Conservation (phyloP, 805 yeast genomes). For the Jamesozyma lodderae region DNA sequence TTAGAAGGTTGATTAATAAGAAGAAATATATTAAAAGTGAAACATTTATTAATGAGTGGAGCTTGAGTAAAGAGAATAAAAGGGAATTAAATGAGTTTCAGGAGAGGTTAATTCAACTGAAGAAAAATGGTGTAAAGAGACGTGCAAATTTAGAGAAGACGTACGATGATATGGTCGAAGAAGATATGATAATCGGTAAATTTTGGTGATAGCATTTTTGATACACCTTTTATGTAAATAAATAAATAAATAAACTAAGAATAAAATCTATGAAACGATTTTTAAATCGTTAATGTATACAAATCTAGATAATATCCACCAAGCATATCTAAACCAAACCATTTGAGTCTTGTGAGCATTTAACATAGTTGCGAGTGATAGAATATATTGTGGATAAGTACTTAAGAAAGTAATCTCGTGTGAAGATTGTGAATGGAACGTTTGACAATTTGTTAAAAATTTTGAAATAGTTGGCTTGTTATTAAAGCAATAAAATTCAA, state of each 20-base stretch:
- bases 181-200: conserved; percentile 26
- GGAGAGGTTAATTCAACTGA: conserved; percentile 2
- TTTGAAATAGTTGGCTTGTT: too few species aligned
- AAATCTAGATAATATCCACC: conserved; percentile 73
- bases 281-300: conserved; percentile 62
- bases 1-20: conserved; percentile 13
- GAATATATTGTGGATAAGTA: conserved; percentile 25
- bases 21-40: conserved; percentile 10
- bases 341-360: conserved; percentile 80
- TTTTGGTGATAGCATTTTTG: conserved; percentile 17
- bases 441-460: too few species aligned
- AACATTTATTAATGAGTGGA: conserved; percentile 20
- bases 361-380: conserved; percentile 61
- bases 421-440: neutral
- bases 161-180: conserved; percentile 21
- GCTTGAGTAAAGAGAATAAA: conserved; percentile 10
- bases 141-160: conserved; percentile 6
- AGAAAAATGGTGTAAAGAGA: conserved; percentile 5
- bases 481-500: neutral
- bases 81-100: conserved; percentile 7
- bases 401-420: conserved; percentile 23
- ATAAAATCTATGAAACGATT: conserved; percentile 2
- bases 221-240: neutral
- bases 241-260: neutral
- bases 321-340: conserved; percentile 90